phyloP scores from a whole-genome alignment of 1,139 yeast genomes.

The Scheffersomyces parashehatae region DNA sequence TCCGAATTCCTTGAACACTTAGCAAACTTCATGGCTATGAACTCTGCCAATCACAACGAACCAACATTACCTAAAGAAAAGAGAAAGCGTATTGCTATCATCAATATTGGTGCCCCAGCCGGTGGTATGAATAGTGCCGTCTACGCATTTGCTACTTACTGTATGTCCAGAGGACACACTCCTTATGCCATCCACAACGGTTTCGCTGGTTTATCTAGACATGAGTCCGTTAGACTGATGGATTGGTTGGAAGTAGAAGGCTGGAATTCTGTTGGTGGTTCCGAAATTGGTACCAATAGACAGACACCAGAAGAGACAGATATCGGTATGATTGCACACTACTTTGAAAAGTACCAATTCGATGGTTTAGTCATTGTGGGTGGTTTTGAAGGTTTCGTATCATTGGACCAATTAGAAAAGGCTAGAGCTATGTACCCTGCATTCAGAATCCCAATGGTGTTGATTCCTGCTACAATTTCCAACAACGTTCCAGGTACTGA shows the following conservation, averaged over 20 bases:
- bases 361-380: conserved; percentile 90
- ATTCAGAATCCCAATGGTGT: conserved; percentile 90
- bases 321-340: conserved; percentile 84
- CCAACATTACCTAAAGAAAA: conserved; percentile 53
- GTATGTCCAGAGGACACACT: conserved; percentile 86
- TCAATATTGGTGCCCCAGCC: conserved; percentile 96
- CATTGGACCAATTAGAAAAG: conserved; percentile 75
- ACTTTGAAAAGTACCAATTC: conserved; percentile 80
- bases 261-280: conserved; percentile 92
- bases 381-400: conserved; percentile 90
- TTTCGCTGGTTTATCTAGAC: conserved; percentile 83
- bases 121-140: conserved; percentile 95
- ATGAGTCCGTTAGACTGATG: conserved; percentile 72
- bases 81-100: conserved; percentile 71
- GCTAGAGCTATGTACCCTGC: conserved; percentile 80
- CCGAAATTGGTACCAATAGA: conserved; percentile 94
- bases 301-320: conserved; percentile 74
- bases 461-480: conserved; percentile 94
- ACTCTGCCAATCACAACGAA: conserved; percentile 67
- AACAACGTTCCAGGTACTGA: conserved; percentile 98
- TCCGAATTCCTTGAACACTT: conserved; percentile 82
- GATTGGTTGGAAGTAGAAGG: conserved; percentile 86
- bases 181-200: conserved; percentile 90
- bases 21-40: conserved; percentile 66
- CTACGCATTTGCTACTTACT: conserved; percentile 86